Base-by-base conservation (phyloP, 2,329 filamentous ascomycete species). In the Cephalotrichum gorgonifer region DNA sequence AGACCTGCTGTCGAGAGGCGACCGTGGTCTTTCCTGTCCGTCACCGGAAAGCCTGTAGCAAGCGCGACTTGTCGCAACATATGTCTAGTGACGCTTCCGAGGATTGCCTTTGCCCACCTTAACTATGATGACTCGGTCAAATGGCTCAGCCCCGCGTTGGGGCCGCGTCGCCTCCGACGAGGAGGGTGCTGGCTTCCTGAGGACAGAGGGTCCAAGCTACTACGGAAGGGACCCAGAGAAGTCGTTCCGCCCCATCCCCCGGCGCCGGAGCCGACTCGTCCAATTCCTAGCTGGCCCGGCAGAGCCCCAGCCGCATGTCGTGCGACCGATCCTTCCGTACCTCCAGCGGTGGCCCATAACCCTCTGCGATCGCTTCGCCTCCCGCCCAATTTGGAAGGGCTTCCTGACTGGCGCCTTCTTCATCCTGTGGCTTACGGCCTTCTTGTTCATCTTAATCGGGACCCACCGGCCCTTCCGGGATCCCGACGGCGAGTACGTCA, bases 401-500 rank as follows among this genome's bases (percentile, higher is more conserved):
- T 17, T 23, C 11, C 2, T 39, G 14, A 44, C 11, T 4, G 23
- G 17, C 17, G 28, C 25, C 41, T 44, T 49, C 41, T 49, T 49
- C 47, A 27, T 49, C 23, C 4, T 49, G 12, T 49, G 47, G 47
- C 23, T 44, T 15, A 22, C 41, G 17, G 31, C 47, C 31, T 49
- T 49, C 42, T 15, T 25, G 7, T 30, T 23, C n/a, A 30, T 31
- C 6, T 15, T 49, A 20, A 26, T 43, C 30, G 15, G 14, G 2
- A 9, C 41, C 11, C 30, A 44, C 23, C 17, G 20, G 8, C 41
- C 47, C 6, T 44, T 51, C 30, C 8, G 7, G n/a, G 50, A 45
- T 23, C 28, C 35, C 27, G 41, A 44, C 26, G 45, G 31, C 15
- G 47, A 44, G 22, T 44, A 35, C 23, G 48, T 54, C 41, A 47